phyloP scores from a whole-genome alignment of 345 rosid genomes.

The Cardiospermum halicacabum region DNA sequence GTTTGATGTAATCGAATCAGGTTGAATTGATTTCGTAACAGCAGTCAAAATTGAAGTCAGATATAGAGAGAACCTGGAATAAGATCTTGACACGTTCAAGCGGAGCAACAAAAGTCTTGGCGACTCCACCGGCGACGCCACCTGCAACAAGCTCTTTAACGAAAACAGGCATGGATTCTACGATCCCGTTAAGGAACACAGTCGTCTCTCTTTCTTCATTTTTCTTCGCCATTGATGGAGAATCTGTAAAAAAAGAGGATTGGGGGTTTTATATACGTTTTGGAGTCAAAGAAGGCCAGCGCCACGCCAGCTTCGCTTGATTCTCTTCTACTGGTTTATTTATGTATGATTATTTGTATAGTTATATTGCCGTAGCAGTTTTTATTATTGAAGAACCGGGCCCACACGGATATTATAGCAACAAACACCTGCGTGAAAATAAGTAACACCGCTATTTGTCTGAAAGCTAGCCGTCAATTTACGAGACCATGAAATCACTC shows the following conservation, averaged over 20 bases:
- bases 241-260: slow-evolving; percentile 17
- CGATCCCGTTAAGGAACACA: slow-evolving; percentile 35
- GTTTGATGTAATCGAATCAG: no score
- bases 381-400: no score
- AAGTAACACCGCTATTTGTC: no score
- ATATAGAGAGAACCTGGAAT: slow-evolving; percentile 52
- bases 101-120: slow-evolving; percentile 84
- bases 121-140: slow-evolving; percentile 86
- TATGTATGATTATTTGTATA: no score
- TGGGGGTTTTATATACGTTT: slow-evolving; percentile 28
- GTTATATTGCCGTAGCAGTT: no score
- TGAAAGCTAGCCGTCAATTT: background rate
- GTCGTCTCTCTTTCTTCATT: slow-evolving; percentile 48
- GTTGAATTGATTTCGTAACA: no score
- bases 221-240: slow-evolving; percentile 35
- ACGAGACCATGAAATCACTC: slow-evolving; percentile 38
- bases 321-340: no score
- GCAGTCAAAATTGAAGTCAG: background rate
- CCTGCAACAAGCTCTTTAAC: slow-evolving; percentile 85
- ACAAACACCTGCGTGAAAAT: no score
- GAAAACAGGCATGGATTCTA: slow-evolving; percentile 73
- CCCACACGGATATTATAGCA: no score
- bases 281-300: slow-evolving; percentile 13
- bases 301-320: no score
- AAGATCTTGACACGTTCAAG: slow-evolving; percentile 92